Base-by-base conservation (phyloP, 2,329 filamentous ascomycete species). In the Fusarium sp. region DNA sequence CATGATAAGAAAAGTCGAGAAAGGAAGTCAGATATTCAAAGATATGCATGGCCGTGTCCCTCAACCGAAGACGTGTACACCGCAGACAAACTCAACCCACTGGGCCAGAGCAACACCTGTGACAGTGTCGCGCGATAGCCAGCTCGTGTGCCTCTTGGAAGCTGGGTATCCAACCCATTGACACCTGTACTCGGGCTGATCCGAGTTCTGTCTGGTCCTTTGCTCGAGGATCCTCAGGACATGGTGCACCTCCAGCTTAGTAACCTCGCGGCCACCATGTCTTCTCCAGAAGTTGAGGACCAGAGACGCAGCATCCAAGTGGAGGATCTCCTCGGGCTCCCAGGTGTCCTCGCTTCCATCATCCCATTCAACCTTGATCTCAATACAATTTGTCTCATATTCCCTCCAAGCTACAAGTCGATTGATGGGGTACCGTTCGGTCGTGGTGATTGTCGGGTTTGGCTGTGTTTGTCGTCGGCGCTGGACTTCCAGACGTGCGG, bases 261-360 rank as follows among this genome's bases (percentile, higher is more conserved):
- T 58, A 17, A 2, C 2, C 11, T 6, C 5, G 13, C 52, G 52
- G 5, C 41, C 56, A 20, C 35, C 35, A 15, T 29, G 21, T 6
- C 20, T 31, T 25, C 29, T 57, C 51, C 56, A 59, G 33, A 39
- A 58, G 21, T 29, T 17, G 11, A 58, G 27, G 15, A 50, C 13
- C 6, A 23, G 18, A 11, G 8, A 7, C 9, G 29, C 21, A 6
- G n/a, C 23, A 20, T 57, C 56, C 6, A 25, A 14, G 21, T 59
- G 42, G 6, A 50, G 27, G 20, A 62, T 29, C 37, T 48, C 36
- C 11, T 61, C 59, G 4, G 42, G 21, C 23, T 62, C 21, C 37
- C 43, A 45, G 11, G 21, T 15, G 13, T 51, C 21, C 3, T 39
- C 20, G 21, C 33, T 39, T 13, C 21, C 27, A 23, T 50, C 40